A percentile compares a stretch with the other conserved stretches of the same genome.
Conservation (phyloP, 495 filamentous ascomycete genomes). For the Daldinia bambusicola region DNA sequence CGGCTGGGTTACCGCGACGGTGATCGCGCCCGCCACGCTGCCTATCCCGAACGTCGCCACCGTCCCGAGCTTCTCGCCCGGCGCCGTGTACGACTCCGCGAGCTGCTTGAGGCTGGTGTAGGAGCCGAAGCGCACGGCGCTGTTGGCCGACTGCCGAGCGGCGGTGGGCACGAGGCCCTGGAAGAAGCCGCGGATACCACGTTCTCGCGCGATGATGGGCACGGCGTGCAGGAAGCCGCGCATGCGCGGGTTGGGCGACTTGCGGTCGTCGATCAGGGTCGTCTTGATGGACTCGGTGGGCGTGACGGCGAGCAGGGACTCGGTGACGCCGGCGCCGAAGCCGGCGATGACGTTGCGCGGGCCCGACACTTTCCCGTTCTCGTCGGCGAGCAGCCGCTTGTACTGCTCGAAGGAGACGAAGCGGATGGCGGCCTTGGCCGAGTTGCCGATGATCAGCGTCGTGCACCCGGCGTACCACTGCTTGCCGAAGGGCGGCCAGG, state of each 20-base stretch:
- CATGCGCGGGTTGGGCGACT: conserved; percentile 83
- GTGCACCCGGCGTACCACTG: conserved; percentile 99
- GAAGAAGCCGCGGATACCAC: conserved; percentile 91
- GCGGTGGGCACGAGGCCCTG: conserved; percentile 96
- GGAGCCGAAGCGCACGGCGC: conserved; percentile 85
- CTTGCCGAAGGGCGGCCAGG: conserved; percentile 90
- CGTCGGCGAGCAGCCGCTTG: conserved; percentile 82
- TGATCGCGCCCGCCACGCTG: conserved; percentile 88
- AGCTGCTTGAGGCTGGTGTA: conserved; percentile 92
- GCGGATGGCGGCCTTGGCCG: conserved; percentile 92
- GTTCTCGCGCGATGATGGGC: conserved; percentile 83
- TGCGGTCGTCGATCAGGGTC: conserved; percentile 96
- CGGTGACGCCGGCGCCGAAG: conserved; percentile 93
- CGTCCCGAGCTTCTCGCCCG: conserved; percentile 94
- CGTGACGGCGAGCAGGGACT: conserved; percentile 92
- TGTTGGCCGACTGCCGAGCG: conserved; percentile 93
- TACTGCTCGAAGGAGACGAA: conserved; percentile 97
- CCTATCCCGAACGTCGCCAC: conserved; percentile 91
- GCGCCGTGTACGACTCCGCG: conserved; percentile 89
- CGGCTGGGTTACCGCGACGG: conserved; percentile 91
- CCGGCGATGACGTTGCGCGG: conserved; percentile 91
- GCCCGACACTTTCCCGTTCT: conserved; percentile 87
- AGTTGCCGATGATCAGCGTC: conserved; percentile 96
- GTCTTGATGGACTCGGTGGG: conserved; percentile 99
- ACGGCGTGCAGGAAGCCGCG: conserved; percentile 92